Conservation (phyloP, 1,139 yeast species). For the Diutina rugosa region DNA sequence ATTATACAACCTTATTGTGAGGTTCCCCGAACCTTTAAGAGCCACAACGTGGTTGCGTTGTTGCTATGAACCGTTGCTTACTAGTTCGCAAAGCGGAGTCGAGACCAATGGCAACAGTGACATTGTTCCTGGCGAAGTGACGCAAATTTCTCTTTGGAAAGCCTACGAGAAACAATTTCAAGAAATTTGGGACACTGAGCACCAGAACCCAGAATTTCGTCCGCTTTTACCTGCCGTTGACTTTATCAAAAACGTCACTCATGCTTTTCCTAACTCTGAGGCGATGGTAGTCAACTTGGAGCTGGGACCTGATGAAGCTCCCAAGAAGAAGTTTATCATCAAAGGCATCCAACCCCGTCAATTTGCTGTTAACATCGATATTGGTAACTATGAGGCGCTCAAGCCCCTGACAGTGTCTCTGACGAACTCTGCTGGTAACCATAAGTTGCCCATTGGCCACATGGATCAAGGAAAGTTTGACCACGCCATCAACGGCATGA, state of each 20-base stretch:
- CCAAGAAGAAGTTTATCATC: constrained; percentile 67
- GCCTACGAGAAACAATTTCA: constrained; percentile 80
- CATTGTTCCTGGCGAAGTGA: constrained; percentile 57
- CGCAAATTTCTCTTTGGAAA: constrained; percentile 94
- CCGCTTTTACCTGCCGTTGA: constrained; percentile 88
- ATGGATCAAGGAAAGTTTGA: constrained; percentile 22
- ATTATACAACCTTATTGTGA: constrained; percentile 48
- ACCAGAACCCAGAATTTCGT: constrained; percentile 34
- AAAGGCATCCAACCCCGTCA: constrained; percentile 58
- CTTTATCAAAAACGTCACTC: constrained; percentile 84
- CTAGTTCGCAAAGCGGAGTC: background rate
- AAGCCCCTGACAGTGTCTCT: background rate
- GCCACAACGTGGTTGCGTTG: constrained; percentile 95
- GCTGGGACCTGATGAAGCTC: constrained; percentile 32
- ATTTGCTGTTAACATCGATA: constrained; percentile 29
- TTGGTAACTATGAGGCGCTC: constrained; percentile 31
- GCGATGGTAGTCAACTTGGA: constrained; percentile 73
- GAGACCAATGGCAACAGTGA: constrained; percentile 5
- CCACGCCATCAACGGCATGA: constrained; percentile 13
- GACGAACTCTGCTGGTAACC: background rate
- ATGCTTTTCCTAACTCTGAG: constrained; percentile 81
- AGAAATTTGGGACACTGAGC: constrained; percentile 23
- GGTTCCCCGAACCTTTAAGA: constrained; percentile 73
- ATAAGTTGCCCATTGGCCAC: constrained; percentile 16
- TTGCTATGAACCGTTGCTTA: constrained; percentile 55